phyloP scores from a whole-genome alignment of 1,284 basidiomycete species.

The Trichosporon sp. region DNA sequence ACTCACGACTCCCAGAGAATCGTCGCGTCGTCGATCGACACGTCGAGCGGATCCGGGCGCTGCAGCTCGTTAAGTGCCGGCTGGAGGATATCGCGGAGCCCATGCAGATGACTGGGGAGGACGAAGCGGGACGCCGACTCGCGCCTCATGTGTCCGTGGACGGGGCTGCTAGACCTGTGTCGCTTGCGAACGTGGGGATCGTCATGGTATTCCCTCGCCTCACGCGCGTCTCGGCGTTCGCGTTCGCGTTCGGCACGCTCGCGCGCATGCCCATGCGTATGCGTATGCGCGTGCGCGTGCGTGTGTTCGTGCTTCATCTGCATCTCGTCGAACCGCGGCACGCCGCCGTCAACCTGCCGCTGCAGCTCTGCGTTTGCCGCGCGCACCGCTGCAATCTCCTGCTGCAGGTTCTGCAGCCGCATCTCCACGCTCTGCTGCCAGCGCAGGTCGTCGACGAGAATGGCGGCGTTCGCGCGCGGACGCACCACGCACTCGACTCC shows the following conservation, averaged over 20 bases:
- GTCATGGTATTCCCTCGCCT: not conserved
- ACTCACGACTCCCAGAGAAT: constrained; percentile 33
- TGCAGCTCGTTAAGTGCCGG: constrained; percentile 26
- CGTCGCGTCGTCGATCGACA: constrained; percentile 31
- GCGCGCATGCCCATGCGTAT: not conserved
- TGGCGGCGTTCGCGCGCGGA: constrained; percentile 32
- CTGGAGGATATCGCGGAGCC: constrained; percentile 26
- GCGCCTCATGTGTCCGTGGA: not conserved
- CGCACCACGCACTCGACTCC: constrained; percentile 33
- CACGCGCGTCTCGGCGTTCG: not conserved
- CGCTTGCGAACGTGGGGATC: not conserved
- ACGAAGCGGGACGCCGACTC: constrained; percentile 10
- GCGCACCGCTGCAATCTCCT: constrained; percentile 28
- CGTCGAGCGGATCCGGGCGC: constrained; percentile 25
- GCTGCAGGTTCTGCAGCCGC: constrained; percentile 21
- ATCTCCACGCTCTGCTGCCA: constrained; percentile 34
- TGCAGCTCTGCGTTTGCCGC: constrained; percentile 27
- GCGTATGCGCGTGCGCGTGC: too few relatives aligned
- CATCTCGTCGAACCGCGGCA: not conserved
- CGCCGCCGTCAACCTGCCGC: constrained; percentile 7
- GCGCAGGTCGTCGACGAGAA: constrained; percentile 32
- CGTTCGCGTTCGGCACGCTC: not conserved
- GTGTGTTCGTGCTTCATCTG: not conserved
- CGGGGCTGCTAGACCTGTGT: not conserved
- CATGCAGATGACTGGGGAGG: constrained; percentile 21